phyloP scores from a whole-genome alignment of 1,284 basidiomycete species.

The Pholiota adiposa region DNA sequence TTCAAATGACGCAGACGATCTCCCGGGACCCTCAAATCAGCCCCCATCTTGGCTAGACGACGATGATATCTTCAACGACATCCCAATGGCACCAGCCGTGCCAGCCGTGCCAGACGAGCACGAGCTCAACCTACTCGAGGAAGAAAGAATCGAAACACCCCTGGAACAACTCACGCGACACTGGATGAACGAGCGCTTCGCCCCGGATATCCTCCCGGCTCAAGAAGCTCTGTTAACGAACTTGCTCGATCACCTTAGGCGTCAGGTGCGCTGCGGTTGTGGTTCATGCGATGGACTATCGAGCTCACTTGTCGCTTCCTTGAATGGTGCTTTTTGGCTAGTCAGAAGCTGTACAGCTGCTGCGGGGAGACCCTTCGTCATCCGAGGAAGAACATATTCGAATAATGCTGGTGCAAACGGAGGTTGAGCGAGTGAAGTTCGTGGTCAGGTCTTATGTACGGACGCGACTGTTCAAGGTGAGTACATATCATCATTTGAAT shows the following conservation, averaged over 20 bases:
- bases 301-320: constrained; percentile 13
- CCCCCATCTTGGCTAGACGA: constrained; percentile 11
- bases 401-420: constrained; percentile 89
- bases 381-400: constrained; percentile 91
- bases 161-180: constrained; percentile 72
- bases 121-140: constrained; percentile 15
- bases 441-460: constrained; percentile 86
- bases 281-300: not conserved
- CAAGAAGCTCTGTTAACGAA: constrained; percentile 76
- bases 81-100: constrained; percentile 5
- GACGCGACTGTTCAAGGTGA: constrained; percentile 84
- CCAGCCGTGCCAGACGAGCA: not conserved
- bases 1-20: constrained; percentile 15
- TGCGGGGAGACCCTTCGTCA: constrained; percentile 78
- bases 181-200: constrained; percentile 88
- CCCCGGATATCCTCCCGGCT: constrained; percentile 78
- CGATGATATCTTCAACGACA: constrained; percentile 12
- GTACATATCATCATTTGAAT: constrained; percentile 14
- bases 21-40: constrained; percentile 14
- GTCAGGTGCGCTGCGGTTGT: constrained; percentile 69
- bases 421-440: constrained; percentile 92
- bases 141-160: constrained; percentile 39
- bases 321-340: constrained; percentile 28
- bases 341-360: constrained; percentile 67
- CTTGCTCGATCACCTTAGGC: constrained; percentile 81